Evolutionary conservation across 306 rosid species (phyloP).

Genomic region (Arachis stenosperma): DNA sequence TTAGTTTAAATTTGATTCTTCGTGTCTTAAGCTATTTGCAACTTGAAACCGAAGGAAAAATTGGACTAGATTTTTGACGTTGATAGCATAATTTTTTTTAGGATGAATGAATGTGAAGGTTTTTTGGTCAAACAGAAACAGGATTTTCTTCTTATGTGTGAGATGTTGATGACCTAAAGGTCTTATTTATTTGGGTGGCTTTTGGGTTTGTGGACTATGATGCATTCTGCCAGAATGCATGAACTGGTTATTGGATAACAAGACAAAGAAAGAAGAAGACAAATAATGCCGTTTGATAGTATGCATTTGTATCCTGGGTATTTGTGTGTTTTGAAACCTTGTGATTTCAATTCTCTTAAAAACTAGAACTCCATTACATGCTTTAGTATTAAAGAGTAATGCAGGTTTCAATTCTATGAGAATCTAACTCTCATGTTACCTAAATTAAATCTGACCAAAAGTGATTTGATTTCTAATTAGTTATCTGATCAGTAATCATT

Average conservation of each 20-base stretch:
- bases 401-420: too few species aligned
- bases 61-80: constrained; percentile 18
- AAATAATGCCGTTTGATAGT: not conserved
- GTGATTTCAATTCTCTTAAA: too few species aligned
- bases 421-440: too few species aligned
- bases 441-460: too few species aligned
- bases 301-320: not conserved
- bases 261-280: constrained; percentile 2
- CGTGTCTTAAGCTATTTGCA: not conserved
- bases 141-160: not conserved
- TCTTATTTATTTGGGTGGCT: not conserved
- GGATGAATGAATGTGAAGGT: not conserved
- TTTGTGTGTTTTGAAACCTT: not conserved
- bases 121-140: not conserved
- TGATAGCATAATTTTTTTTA: not conserved
- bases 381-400: too few species aligned
- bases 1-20: not conserved
- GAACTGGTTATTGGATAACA: constrained; percentile 19
- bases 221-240: not conserved
- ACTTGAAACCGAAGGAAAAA: not conserved
- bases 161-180: not conserved
- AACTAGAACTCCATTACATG: too few species aligned
- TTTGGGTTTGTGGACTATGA: not conserved
- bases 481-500: too few species aligned
- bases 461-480: too few species aligned